Conservation (phyloP, 805 yeast species). For the Clavispora fructus region DNA sequence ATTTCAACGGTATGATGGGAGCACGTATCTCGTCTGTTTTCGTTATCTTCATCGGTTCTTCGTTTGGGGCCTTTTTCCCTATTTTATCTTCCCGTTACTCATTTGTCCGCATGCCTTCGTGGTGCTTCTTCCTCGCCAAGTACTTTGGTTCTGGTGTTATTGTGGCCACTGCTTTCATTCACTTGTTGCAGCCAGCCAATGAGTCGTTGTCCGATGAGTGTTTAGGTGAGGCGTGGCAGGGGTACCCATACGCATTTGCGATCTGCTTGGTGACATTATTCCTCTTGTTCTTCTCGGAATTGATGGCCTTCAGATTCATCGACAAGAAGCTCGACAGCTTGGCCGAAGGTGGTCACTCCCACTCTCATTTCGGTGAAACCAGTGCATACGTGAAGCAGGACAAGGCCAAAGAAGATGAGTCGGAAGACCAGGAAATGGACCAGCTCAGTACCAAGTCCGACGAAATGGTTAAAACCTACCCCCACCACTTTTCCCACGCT, state of each 20-base stretch:
- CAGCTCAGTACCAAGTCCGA: slow-evolving; percentile 9
- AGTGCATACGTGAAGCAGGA: slow-evolving; percentile 25
- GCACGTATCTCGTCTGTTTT: slow-evolving; percentile 60
- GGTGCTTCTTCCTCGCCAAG: slow-evolving; percentile 64
- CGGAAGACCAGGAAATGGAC: slow-evolving; percentile 10
- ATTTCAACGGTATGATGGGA: slow-evolving; percentile 41
- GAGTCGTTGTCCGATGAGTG: slow-evolving; percentile 54
- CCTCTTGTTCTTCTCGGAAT: slow-evolving; percentile 48
- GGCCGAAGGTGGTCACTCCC: slow-evolving; percentile 35
- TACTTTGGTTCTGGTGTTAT: slow-evolving; percentile 84
- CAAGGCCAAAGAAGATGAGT: slow-evolving; percentile 11
- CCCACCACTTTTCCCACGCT: slow-evolving; percentile 42
- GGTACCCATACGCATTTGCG: slow-evolving; percentile 53
- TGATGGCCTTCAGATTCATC: slow-evolving; percentile 43
- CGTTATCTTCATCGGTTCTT: slow-evolving; percentile 51
- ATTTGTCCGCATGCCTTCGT: slow-evolving; percentile 51
- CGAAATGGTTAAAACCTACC: slow-evolving; percentile 22
- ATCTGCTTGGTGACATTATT: slow-evolving; percentile 48
- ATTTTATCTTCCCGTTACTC: slow-evolving; percentile 55
- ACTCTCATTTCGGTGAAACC: slow-evolving; percentile 52
- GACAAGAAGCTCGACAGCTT: slow-evolving; percentile 27
- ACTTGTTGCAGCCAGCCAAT: slow-evolving; percentile 64
- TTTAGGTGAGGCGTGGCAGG: slow-evolving; percentile 53
- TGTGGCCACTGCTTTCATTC: slow-evolving; percentile 76
- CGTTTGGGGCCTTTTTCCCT: slow-evolving; percentile 58